Base-by-base conservation (phyloP, 495 filamentous ascomycete species). In the Sabuloglossum arenarium region DNA sequence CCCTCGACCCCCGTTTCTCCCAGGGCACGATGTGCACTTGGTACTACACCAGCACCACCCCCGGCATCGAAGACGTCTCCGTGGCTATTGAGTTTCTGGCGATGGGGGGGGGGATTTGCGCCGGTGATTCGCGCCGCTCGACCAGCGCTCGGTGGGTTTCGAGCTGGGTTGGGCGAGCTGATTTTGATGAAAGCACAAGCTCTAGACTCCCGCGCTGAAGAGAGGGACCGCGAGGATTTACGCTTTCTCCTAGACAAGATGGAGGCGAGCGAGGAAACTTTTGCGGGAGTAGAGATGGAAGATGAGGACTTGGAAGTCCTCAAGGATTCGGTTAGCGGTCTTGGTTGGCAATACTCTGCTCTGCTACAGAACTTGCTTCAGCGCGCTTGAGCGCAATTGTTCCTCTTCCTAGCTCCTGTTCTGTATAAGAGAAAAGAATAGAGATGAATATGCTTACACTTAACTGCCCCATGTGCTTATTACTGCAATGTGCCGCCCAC, bases 181-280 rank as follows among this genome's bases (percentile, higher is more conserved):
- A 31, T 31, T 27, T 27, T 51, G 24, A 51, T 51, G 47, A 51
- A 51, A 31, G 47, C 47, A 12, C 5, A 31, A 23, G 47, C 47
- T 6, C 29, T 27, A n/a, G 25, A 28, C 25, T 31, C 24, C 25
- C 24, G 47, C 25, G 47, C 6, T 51, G 29, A 31, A n/a, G 47
- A 51, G 5, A 31, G 11, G 47, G 47, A 51, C 29, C 29, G 24
- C 25, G 47, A 51, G 6, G 47, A 51, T 51, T 23, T 51, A 31
- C 47, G n/a, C 11, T 51, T 51, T 51, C 25, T 51, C 25, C 47
- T 51, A n/a, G 29, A 31, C 25, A 51, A 51, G 47, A 51, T 51
- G 47, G 29, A 27, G 24, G 47, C 24, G 47, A 31, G 29, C 11
- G 47, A 31, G 29, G 47, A 51, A n/a, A 51, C 6, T 27, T 51